phyloP scores from a whole-genome alignment of 345 rosid genomes.

The Aquilaria malaccensis region DNA sequence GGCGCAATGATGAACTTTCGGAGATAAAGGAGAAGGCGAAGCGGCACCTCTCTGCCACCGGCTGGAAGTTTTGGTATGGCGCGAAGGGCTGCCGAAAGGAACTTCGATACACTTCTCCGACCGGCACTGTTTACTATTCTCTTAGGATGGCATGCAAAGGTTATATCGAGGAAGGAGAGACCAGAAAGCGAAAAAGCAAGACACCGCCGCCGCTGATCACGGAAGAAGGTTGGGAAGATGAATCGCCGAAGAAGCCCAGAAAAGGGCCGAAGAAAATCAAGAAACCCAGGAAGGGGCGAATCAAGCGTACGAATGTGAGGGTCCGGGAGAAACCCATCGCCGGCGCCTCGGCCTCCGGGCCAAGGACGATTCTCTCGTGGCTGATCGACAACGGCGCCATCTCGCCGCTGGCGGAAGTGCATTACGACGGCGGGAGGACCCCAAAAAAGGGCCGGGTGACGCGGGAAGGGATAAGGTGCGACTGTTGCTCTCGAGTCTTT shows the following conservation, averaged over 20 bases:
- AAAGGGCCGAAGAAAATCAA: background rate
- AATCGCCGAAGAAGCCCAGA: background rate
- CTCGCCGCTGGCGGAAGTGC: slow-evolving; percentile 22
- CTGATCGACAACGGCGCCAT: slow-evolving; percentile 34
- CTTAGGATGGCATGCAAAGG: slow-evolving; percentile 17
- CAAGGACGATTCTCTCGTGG: slow-evolving; percentile 25
- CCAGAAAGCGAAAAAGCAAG: background rate
- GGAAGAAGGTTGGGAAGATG: background rate
- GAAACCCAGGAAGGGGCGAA: background rate
- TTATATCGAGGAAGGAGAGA: background rate
- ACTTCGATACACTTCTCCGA: slow-evolving; percentile 12
- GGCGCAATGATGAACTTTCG: too few relatives aligned
- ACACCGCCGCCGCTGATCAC: background rate
- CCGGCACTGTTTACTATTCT: slow-evolving; percentile 4
- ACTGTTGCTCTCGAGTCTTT: slow-evolving; percentile 23
- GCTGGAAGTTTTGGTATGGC: slow-evolving; percentile 7
- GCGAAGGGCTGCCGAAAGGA: background rate
- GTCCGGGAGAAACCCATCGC: slow-evolving; percentile 2
- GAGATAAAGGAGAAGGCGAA: slow-evolving; percentile 9
- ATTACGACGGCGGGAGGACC: slow-evolving; percentile 14
- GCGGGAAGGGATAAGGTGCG: slow-evolving; percentile 22
- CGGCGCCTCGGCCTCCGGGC: slow-evolving; percentile 5
- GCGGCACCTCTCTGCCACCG: slow-evolving; percentile 10
- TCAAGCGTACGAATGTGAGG: slow-evolving; percentile 10
- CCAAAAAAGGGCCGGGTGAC: slow-evolving; percentile 31